A percentile compares a stretch with the other conserved stretches of the same genome.
Conservation (phyloP, 176 grass and related monocot genomes). For the Aegilops bicornis region DNA sequence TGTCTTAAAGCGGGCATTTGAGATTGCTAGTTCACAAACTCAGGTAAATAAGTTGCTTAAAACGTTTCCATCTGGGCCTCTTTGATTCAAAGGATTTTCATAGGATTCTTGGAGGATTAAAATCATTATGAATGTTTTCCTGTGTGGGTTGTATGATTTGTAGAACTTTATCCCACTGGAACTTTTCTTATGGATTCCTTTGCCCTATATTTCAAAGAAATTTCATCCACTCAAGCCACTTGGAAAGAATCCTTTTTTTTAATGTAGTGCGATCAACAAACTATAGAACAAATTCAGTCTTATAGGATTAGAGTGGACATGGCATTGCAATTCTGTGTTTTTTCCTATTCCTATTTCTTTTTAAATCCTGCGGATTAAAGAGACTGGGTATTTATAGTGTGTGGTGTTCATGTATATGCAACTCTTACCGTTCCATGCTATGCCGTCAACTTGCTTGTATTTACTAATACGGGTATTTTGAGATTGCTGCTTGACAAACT, state of each 20-base stretch:
- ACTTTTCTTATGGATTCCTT: not conserved
- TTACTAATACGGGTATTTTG: conserved; percentile 79
- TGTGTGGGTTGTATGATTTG: not conserved
- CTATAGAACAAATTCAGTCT: not conserved
- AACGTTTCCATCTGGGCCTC: not conserved
- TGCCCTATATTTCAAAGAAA: not conserved
- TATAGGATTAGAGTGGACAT: not conserved
- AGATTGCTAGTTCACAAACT: conserved; percentile 90
- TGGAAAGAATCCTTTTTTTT: not conserved
- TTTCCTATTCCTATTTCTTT: not conserved
- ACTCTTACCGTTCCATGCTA: not conserved
- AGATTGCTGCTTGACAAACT: conserved; percentile 72
- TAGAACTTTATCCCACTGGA: not conserved
- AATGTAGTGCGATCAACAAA: not conserved
- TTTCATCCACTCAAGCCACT: not conserved
- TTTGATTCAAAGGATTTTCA: not conserved
- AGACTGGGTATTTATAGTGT: not conserved
- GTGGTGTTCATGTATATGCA: not conserved
- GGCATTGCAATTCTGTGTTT: not conserved
- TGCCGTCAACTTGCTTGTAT: conserved; percentile 29
- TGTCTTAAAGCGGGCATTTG: conserved; percentile 89
- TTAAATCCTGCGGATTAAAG: not conserved
- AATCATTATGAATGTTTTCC: not conserved
- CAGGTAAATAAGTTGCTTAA: conserved; percentile 55
- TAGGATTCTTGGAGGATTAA: not conserved